Evolutionary conservation across 106 monocot genomes (phyloP).

Genomic region (Platanthera guangdongensis): DNA sequence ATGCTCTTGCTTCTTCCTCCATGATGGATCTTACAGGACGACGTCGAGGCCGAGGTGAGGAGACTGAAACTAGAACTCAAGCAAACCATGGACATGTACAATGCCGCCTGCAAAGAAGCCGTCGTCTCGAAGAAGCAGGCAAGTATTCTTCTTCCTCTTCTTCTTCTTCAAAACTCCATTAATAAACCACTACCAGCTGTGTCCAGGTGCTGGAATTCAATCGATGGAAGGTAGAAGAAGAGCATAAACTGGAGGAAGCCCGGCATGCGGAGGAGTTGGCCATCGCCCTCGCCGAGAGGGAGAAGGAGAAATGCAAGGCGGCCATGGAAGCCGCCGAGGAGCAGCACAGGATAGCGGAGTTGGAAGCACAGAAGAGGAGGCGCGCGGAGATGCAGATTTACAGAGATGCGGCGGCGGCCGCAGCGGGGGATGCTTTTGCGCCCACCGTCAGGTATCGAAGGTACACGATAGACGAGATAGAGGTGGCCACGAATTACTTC

Average conservation of each 20-base stretch:
- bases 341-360: constrained; percentile 21
- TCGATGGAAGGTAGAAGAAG: constrained; percentile 28
- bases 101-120: constrained; percentile 44
- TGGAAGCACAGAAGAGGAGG: constrained; percentile 23
- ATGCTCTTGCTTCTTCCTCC: too few relatives aligned
- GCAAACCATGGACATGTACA: constrained; percentile 55
- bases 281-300: constrained; percentile 12
- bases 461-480: constrained; percentile 25
- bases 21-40: constrained; percentile 17
- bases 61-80: constrained; percentile 34
- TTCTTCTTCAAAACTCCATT: neutral
- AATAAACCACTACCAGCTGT: neutral
- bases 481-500: constrained; percentile 17
- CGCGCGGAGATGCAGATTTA: constrained; percentile 10
- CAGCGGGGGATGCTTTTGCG: neutral
- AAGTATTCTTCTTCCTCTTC: neutral
- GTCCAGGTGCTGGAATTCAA: constrained; percentile 15
- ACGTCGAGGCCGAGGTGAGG: constrained; percentile 38
- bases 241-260: constrained; percentile 21
- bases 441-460: constrained; percentile 15
- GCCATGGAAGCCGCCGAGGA: constrained; percentile 22
- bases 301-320: constrained; percentile 16
- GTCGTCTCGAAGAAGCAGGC: constrained; percentile 38
- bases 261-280: constrained; percentile 12
- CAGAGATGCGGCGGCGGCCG: constrained; percentile 10